These are phyloP conservation scores for Fusarium kyushuense DNA, from an alignment of 2,329 filamentous ascomycete species.

Conservation along the genomic window DNA sequence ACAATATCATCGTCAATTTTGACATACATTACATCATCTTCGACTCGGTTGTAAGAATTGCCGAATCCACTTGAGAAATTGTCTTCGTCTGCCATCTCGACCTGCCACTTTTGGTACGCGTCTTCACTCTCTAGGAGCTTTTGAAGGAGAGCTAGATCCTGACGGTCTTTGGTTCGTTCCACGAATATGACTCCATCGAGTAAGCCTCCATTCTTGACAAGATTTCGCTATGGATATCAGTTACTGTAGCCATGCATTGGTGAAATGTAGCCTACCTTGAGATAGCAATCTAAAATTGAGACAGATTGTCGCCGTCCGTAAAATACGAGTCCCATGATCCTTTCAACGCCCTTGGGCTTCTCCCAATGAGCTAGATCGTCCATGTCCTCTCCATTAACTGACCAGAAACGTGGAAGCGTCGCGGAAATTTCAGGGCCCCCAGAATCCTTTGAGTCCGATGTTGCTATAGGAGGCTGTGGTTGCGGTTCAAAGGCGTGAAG, in stretches of 20 bases:
- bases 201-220: conserved; percentile 59
- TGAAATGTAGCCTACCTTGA: conserved; percentile 49
- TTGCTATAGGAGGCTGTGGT: conserved; percentile 9
- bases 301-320: conserved; percentile 59
- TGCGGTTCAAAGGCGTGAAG: conserved; percentile 22
- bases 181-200: conserved; percentile 61
- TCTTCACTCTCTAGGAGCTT: conserved; percentile 53
- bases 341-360: conserved; percentile 40
- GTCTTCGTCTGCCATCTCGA: conserved; percentile 50
- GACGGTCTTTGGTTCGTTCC: conserved; percentile 54
- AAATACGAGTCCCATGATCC: conserved; percentile 61
- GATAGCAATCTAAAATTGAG: conserved; percentile 61
- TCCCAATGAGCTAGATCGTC: conserved; percentile 37
- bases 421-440: background rate
- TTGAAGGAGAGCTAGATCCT: conserved; percentile 57
- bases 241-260: background rate
- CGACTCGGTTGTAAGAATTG: conserved; percentile 58
- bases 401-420: conserved; percentile 42
- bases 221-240: conserved; percentile 53
- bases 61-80: conserved; percentile 51
- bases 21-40: conserved; percentile 59
- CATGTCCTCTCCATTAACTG: conserved; percentile 34
- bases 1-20: conserved; percentile 56
- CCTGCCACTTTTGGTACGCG: conserved; percentile 55
- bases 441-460: background rate